phyloP scores from a whole-genome alignment of 176 grass and related monocot genomes.

The Eremochloa ophiuroides region DNA sequence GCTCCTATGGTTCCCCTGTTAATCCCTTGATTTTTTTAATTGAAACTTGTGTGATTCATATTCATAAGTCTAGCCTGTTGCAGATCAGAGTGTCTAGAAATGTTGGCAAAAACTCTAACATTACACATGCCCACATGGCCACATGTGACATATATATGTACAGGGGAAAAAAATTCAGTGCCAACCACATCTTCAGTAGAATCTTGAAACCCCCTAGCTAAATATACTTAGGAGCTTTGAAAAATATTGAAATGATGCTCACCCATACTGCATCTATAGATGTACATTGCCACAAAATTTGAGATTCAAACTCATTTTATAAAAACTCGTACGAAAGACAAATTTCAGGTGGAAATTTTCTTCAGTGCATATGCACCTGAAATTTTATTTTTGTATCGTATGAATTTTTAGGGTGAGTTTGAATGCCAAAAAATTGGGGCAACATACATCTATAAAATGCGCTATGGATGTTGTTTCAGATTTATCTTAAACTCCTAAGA shows the following conservation, averaged over 20 bases:
- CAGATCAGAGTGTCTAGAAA: neutral
- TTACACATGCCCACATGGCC: neutral
- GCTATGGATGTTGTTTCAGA: neutral
- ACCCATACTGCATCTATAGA: too few species aligned
- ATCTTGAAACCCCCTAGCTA: neutral
- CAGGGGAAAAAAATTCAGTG: neutral
- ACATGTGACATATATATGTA: neutral
- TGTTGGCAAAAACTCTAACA: neutral
- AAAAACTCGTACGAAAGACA: too few species aligned
- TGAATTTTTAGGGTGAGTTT: neutral
- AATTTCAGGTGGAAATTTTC: neutral
- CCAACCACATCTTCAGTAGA: neutral
- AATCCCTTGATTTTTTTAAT: neutral
- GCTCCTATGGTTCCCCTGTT: neutral
- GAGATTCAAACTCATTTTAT: too few species aligned
- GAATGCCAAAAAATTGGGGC: neutral
- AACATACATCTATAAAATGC: neutral
- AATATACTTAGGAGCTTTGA: neutral
- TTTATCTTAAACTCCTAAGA: neutral
- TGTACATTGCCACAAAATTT: too few species aligned
- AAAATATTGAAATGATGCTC: neutral
- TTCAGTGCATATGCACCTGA: neutral
- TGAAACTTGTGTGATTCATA: neutral
- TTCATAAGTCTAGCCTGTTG: neutral
- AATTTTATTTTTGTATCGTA: too few species aligned